Base-by-base conservation (phyloP, 2,329 filamentous ascomycete species). In the Ophiocordyceps camponoti-leonardi region DNA sequence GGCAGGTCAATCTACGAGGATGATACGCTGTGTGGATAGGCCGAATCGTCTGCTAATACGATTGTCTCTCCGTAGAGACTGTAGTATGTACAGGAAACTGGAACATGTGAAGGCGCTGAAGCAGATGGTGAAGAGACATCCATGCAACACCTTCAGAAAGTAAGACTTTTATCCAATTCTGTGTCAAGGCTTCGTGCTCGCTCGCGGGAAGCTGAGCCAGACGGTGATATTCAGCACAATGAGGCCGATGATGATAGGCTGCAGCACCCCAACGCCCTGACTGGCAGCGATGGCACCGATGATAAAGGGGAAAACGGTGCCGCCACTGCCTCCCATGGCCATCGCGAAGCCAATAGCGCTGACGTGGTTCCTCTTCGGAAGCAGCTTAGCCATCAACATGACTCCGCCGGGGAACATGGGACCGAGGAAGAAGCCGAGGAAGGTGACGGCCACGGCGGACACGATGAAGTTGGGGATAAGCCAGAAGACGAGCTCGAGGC, bases 391-490 rank as follows among this genome's bases (percentile, higher is more conserved):
- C 5, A 77, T 75, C 1, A 79, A 72, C n/a, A 84, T 77, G 10
- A 87, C 69, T 0, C 75, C 80, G 1, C 79, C 79, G 0, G 83
- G 81, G 55, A 86, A 86, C 48, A 86, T 61, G 0, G 83, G 83
- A 0, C 83, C 83, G 0, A 87, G 65, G 53, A 86, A 84, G 65
- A 86, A 83, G 0, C 83, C 83, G 26, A 85, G 69, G 0, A 86
- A 61, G 0, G 77, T 66, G 2, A 85, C 79, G 0, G 81, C 75
- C 2, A 86, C 67, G 1, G 81, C 62, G 0, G 64, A 67, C 0
- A 65, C 64, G 20, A 64, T 52, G 58, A 88, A 85, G 39, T 79
- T 71, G 0, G 50, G 83, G 64, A 90, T 58, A 0, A 66, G 56
- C 64, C 64, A 67, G 49, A 67, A 66, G 0, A 86, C 61, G 0